Percentiles rank a stretch among this genome's conserved stretches.
These are phyloP conservation scores for Starmerella floricola DNA, from an alignment of 805 yeast species.

Conservation along the genomic window DNA sequence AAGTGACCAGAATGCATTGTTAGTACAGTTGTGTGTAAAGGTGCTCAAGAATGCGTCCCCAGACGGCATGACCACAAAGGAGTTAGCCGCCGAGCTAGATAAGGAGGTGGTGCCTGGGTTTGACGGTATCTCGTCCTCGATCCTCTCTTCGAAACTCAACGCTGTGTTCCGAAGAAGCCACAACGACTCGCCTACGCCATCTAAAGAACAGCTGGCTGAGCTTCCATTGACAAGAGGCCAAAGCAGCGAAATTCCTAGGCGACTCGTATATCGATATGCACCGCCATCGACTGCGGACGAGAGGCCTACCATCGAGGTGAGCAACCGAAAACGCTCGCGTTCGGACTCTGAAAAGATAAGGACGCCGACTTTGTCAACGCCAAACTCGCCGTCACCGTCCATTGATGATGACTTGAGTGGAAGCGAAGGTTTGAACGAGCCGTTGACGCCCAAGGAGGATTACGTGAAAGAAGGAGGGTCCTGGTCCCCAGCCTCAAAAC, in stretches of 20 bases:
- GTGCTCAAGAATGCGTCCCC: conserved; percentile 21
- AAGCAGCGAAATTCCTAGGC: conserved; percentile 24
- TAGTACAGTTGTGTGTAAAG: conserved; percentile 23
- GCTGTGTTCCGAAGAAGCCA: conserved; percentile 26
- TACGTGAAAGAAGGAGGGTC: not conserved
- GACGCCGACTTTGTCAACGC: no score
- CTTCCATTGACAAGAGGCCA: conserved; percentile 25
- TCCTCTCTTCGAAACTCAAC: conserved; percentile 28
- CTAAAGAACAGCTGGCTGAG: conserved; percentile 14
- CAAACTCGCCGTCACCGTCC: not conserved
- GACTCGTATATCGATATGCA: conserved; percentile 25
- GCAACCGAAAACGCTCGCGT: no score
- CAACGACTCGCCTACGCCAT: conserved; percentile 20
- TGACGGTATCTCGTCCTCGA: conserved; percentile 25
- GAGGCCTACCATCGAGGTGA: no score
- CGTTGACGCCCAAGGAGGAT: conserved; percentile 12
- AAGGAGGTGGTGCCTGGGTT: conserved; percentile 11
- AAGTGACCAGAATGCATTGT: conserved; percentile 12
- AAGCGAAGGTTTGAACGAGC: conserved; percentile 5
- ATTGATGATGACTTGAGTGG: not conserved
- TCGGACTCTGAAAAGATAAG: not conserved
- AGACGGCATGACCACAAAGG: conserved; percentile 26
- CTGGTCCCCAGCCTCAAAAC: conserved; percentile 1
- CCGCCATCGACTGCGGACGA: conserved; percentile 9
- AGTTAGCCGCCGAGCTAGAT: conserved; percentile 23